phyloP scores from a whole-genome alignment of 1,284 basidiomycete species.

The Apiotrichum sp. region DNA sequence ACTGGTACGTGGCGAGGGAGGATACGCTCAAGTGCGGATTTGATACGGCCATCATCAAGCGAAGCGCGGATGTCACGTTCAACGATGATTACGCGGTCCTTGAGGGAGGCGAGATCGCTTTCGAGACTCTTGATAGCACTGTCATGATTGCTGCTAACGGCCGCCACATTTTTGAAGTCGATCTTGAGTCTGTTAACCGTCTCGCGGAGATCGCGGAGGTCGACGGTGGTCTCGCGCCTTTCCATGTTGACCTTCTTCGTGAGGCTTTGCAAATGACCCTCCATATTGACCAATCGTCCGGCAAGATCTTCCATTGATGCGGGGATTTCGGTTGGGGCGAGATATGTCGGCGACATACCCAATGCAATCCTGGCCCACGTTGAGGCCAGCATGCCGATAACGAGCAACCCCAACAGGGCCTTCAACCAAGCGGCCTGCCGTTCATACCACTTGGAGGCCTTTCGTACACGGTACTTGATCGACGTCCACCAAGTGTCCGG shows the following conservation, averaged over 20 bases:
- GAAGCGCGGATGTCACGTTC: slow-evolving; percentile 55
- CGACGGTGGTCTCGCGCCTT: slow-evolving; percentile 13
- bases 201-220: slow-evolving; percentile 54
- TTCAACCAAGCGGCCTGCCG: too few species aligned
- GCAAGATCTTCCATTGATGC: slow-evolving; percentile 6
- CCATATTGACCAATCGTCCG: neutral
- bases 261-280: slow-evolving; percentile 1
- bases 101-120: slow-evolving; percentile 21
- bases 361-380: too few species aligned
- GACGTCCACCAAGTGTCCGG: too few species aligned
- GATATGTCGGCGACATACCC: neutral
- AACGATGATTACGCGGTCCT: slow-evolving; percentile 55
- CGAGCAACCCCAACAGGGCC: too few species aligned
- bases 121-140: slow-evolving; percentile 8
- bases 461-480: too few species aligned
- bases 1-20: slow-evolving; percentile 48
- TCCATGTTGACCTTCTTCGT: slow-evolving; percentile 25
- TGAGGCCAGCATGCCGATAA: too few species aligned
- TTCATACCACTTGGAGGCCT: too few species aligned
- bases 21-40: slow-evolving; percentile 42
- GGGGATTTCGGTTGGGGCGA: neutral
- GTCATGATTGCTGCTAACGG: neutral
- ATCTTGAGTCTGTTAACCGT: slow-evolving; percentile 40
- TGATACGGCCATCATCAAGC: slow-evolving; percentile 37
- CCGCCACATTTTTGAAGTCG: neutral